Percentiles rank a stretch among this genome's conserved stretches.
Evolutionary conservation across 768 basidiomycete species (phyloP).

Genomic region (Exsudoporus frostii): DNA sequence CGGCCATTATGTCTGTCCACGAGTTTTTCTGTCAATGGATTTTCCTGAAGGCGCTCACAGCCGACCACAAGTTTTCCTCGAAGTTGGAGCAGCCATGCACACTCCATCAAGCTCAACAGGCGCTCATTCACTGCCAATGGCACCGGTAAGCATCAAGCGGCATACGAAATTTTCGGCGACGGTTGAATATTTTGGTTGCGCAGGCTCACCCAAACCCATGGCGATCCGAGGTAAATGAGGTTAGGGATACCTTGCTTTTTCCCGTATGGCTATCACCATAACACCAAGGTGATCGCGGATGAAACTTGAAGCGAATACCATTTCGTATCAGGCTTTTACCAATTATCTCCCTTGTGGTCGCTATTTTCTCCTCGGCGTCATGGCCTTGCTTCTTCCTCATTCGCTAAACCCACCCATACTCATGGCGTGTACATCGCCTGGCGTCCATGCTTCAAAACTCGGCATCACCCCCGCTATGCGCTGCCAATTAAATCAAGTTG

Average conservation of each 20-base stretch:
- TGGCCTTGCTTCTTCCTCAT: conserved; percentile 24
- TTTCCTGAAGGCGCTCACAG: conserved; percentile 13
- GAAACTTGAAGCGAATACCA: neutral
- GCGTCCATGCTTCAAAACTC: conserved; percentile 18
- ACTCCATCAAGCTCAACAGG: conserved; percentile 4
- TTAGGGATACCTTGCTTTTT: conserved; percentile 1
- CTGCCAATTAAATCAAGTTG: conserved; percentile 19
- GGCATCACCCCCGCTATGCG: conserved; percentile 12
- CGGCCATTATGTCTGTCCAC: conserved; percentile 12
- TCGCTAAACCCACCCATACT: conserved; percentile 12
- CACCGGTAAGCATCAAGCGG: neutral
- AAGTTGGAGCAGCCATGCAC: conserved; percentile 6
- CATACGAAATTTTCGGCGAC: neutral
- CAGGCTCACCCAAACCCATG: neutral
- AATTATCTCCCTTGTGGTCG: conserved; percentile 7
- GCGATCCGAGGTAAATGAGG: conserved; percentile 5
- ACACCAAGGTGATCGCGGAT: conserved; percentile 1
- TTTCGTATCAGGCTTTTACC: conserved; percentile 6
- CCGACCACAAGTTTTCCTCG: conserved; percentile 28
- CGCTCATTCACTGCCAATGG: conserved; percentile 2
- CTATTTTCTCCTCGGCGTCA: conserved; percentile 5
- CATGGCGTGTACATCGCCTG: conserved; percentile 26
- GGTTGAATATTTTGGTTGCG: neutral
- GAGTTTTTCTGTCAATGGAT: conserved; percentile 11
- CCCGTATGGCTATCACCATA: neutral